phyloP scores from a whole-genome alignment of 75 land plant species.

The Cunninghamia lanceolata region DNA sequence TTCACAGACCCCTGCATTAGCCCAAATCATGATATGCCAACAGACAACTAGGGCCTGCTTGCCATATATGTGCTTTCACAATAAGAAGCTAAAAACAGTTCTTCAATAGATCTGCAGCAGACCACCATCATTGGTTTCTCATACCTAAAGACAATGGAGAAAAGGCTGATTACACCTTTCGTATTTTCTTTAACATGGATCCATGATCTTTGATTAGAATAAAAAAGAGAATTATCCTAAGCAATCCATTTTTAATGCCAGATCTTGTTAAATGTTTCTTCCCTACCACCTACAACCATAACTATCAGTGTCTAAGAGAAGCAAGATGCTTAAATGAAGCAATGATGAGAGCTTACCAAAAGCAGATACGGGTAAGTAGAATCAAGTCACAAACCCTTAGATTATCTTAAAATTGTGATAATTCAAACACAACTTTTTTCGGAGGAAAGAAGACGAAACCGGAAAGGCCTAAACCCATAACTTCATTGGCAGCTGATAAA shows the following conservation, averaged over 20 bases:
- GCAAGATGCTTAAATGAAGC: neutral
- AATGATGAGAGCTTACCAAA: neutral
- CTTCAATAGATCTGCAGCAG: neutral
- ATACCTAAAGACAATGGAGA: neutral
- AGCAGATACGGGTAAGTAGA: neutral
- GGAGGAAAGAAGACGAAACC: no score
- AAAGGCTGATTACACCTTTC: neutral
- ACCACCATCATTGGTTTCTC: neutral
- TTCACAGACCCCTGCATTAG: neutral
- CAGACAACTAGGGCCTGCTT: neutral
- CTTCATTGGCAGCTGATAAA: no score
- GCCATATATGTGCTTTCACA: neutral
- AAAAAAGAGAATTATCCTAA: neutral
- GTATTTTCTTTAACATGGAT: neutral
- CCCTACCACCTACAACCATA: neutral
- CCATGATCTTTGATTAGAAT: neutral
- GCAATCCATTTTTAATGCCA: neutral
- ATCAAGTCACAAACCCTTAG: neutral
- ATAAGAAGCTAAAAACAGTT: neutral
- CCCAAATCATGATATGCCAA: neutral
- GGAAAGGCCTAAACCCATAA: no score
- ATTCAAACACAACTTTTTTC: no score
- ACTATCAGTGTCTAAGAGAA: neutral
- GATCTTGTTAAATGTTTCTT: neutral
- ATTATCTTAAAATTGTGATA: neutral